Evolutionary conservation across 768 basidiomycete species (phyloP).

Genomic region (Hebeloma cylindrosporum): DNA sequence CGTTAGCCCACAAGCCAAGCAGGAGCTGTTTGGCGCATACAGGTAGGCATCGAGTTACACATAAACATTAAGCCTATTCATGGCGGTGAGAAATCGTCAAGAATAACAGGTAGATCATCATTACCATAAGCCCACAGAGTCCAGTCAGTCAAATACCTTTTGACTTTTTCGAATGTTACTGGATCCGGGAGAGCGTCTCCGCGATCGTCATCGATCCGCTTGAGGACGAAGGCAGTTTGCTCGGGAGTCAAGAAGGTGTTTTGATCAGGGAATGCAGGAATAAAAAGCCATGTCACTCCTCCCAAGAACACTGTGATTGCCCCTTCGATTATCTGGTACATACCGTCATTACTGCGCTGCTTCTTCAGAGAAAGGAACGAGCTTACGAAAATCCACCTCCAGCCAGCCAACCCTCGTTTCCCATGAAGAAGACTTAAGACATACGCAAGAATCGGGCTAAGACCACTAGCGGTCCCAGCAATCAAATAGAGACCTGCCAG

Average conservation of each 20-base stretch:
- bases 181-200: constrained; percentile 48
- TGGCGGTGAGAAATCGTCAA: constrained; percentile 1
- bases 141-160: constrained; percentile 44
- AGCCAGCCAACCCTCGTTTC: constrained; percentile 40
- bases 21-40: constrained; percentile 22
- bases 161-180: constrained; percentile 36
- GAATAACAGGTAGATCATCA: constrained; percentile 6
- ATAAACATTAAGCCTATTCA: constrained; percentile 42
- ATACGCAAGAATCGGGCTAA: constrained; percentile 47
- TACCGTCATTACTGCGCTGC: no score
- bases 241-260: constrained; percentile 45
- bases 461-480: constrained; percentile 39
- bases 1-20: neutral
- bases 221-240: constrained; percentile 43
- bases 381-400: constrained; percentile 53
- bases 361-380: neutral
- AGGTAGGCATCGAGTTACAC: constrained; percentile 46
- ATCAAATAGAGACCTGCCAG: constrained; percentile 41
- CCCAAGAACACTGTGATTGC: constrained; percentile 42
- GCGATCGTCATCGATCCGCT: constrained; percentile 49
- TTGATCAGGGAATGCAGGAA: constrained; percentile 48
- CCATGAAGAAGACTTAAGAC: constrained; percentile 41
- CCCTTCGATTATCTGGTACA: constrained; percentile 45
- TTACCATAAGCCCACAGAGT: constrained; percentile 47
- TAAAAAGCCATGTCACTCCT: constrained; percentile 38